Evolutionary conservation across 2,329 filamentous ascomycete genomes (phyloP).

Genomic region (Verticillium dahliae): DNA sequence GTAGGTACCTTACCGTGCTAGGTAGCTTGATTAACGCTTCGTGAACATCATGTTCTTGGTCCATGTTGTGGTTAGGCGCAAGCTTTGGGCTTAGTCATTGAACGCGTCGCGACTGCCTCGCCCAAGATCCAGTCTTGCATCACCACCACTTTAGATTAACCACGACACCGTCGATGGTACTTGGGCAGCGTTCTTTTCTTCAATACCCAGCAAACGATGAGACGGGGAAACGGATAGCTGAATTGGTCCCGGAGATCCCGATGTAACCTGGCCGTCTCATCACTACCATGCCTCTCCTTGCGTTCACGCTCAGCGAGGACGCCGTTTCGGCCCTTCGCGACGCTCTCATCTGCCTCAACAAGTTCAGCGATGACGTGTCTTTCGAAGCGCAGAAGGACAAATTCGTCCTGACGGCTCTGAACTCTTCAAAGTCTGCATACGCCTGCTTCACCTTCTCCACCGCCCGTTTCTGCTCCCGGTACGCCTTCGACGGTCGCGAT

Average conservation of each 20-base stretch:
- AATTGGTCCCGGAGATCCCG: background rate
- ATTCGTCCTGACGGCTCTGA: conserved; percentile 67
- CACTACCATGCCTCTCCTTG: conserved; percentile 52
- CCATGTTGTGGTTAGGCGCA: too few relatives aligned
- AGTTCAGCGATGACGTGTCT: conserved; percentile 74
- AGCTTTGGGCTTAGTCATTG: background rate
- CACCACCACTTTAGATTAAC: background rate
- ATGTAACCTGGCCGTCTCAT: background rate
- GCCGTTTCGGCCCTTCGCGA: conserved; percentile 66
- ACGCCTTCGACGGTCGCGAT: conserved; percentile 56
- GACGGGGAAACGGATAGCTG: background rate
- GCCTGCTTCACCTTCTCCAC: conserved; percentile 63
- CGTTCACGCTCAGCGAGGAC: conserved; percentile 68
- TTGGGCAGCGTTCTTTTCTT: too few relatives aligned
- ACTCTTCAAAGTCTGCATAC: conserved; percentile 76
- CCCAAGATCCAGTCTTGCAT: background rate
- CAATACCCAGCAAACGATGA: background rate
- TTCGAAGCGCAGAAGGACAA: conserved; percentile 65
- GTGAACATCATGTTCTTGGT: too few relatives aligned
- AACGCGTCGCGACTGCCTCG: background rate
- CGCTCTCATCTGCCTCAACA: conserved; percentile 65
- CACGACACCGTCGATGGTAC: background rate
- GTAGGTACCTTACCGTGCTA: too few relatives aligned
- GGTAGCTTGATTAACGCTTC: too few relatives aligned
- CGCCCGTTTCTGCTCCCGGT: conserved; percentile 65